phyloP scores from a whole-genome alignment of 805 yeast species.

The Hanseniaspora pseudoguilliermondii region DNA sequence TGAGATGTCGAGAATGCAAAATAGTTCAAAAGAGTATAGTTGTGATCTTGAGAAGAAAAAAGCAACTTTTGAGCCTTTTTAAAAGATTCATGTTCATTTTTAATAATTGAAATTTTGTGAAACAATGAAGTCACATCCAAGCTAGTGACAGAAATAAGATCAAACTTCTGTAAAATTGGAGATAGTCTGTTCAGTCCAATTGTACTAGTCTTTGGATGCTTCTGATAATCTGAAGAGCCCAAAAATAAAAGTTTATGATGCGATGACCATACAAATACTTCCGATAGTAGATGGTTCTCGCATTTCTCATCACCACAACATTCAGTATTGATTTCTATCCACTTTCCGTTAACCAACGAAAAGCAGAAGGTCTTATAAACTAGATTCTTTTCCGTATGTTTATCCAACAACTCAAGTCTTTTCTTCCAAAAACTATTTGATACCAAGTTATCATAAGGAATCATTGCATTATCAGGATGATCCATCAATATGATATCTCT shows the following conservation, averaged over 20 bases:
- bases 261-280: slow-evolving; percentile 61
- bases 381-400: slow-evolving; percentile 7
- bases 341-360: slow-evolving; percentile 30
- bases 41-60: slow-evolving; percentile 12
- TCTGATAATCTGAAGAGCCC: slow-evolving; percentile 32
- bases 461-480: slow-evolving; percentile 40
- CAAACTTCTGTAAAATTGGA: slow-evolving; percentile 33
- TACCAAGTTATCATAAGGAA: slow-evolving; percentile 8
- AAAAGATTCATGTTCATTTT: slow-evolving; percentile 1
- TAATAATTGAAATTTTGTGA: slow-evolving; percentile 8
- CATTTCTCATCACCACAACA: slow-evolving; percentile 38
- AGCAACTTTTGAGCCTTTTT: slow-evolving; percentile 1
- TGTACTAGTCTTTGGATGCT: slow-evolving; percentile 4
- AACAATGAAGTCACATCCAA: slow-evolving; percentile 42
- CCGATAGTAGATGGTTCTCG: slow-evolving; percentile 50
- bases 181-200: slow-evolving; percentile 2
- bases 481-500: slow-evolving; percentile 18
- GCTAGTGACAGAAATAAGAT: slow-evolving; percentile 36
- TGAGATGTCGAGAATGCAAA: slow-evolving; percentile 14
- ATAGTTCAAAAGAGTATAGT: slow-evolving; percentile 7
- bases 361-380: slow-evolving; percentile 24
- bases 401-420: neutral
- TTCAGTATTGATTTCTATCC: slow-evolving; percentile 50
- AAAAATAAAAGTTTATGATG: slow-evolving; percentile 58
- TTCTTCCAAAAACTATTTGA: neutral